Evolutionary conservation across 169 alveolate species (phyloP).

Genomic region (Cryptosporidium baileyi): DNA sequence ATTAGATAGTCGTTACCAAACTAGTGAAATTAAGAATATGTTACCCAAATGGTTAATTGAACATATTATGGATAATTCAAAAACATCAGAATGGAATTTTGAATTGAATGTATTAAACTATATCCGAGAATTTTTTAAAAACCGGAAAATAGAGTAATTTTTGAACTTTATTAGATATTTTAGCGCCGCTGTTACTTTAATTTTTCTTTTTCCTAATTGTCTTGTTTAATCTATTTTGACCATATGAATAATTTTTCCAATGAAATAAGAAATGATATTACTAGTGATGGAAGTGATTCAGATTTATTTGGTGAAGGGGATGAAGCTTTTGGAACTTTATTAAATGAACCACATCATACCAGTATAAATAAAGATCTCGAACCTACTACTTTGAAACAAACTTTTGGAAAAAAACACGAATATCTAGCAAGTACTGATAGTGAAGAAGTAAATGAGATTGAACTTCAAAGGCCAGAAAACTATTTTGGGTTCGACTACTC

Average conservation of each 20-base stretch:
- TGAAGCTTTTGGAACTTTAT: not conserved
- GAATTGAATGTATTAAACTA: not conserved
- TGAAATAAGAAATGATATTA: not conserved
- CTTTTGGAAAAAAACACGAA: not conserved
- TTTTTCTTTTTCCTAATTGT: too few species aligned
- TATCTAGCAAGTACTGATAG: not conserved
- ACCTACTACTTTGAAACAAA: not conserved
- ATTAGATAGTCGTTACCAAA: constrained; percentile 86
- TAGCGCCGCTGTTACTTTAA: too few species aligned
- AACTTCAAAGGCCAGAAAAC: not conserved
- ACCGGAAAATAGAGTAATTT: too few species aligned
- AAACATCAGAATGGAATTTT: constrained; percentile 17
- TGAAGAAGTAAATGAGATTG: constrained; percentile 5
- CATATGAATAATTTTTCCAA: not conserved
- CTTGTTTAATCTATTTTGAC: too few species aligned
- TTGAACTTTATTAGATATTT: too few species aligned
- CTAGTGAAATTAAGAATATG: constrained; percentile 48
- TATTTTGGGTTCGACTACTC: not conserved
- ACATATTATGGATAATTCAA: constrained; percentile 1
- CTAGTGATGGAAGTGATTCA: constrained; percentile 13
- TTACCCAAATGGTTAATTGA: constrained; percentile 76
- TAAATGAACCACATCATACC: not conserved
- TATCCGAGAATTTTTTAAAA: constrained; percentile 17
- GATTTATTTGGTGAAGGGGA: constrained; percentile 59
- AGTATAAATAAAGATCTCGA: not conserved